These are phyloP conservation scores for Blastobotrys petasosporus DNA, from an alignment of 1,139 yeast genomes.

Conservation along the genomic window DNA sequence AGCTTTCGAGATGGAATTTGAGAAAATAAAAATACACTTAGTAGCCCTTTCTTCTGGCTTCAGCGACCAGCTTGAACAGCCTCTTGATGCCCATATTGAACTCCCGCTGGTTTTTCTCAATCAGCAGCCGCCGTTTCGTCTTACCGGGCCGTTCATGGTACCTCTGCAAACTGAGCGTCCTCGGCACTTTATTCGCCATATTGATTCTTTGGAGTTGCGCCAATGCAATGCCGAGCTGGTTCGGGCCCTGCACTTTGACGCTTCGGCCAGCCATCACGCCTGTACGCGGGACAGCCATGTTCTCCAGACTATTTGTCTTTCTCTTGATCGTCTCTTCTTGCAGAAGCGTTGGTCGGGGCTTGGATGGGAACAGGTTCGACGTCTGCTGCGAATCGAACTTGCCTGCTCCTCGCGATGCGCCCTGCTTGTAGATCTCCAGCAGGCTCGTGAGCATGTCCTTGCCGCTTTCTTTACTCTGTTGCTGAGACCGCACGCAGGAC, in stretches of 20 bases:
- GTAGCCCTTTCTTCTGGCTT: slow-evolving; percentile 35
- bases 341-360: background rate
- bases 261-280: slow-evolving; percentile 34
- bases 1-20: no score
- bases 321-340: background rate
- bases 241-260: slow-evolving; percentile 24
- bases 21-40: slow-evolving; percentile 14
- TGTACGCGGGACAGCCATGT: slow-evolving; percentile 26
- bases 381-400: no score
- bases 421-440: background rate
- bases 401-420: no score
- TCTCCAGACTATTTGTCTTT: slow-evolving; percentile 1
- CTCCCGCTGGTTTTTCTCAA: slow-evolving; percentile 31
- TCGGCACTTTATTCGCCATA: slow-evolving; percentile 27
- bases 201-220: slow-evolving; percentile 28
- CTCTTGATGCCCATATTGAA: slow-evolving; percentile 33
- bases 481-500: no score
- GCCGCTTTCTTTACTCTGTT: no score
- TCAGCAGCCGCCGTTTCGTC: slow-evolving; percentile 28
- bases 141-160: slow-evolving; percentile 36
- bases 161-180: slow-evolving; percentile 27
- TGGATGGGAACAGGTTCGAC: no score
- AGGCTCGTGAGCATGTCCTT: background rate
- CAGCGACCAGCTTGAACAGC: slow-evolving; percentile 33
- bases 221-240: slow-evolving; percentile 25